A percentile compares a stretch with the other conserved stretches of the same genome.
Conservation (phyloP, 495 filamentous ascomycete species). For the Neurospora sp. region DNA sequence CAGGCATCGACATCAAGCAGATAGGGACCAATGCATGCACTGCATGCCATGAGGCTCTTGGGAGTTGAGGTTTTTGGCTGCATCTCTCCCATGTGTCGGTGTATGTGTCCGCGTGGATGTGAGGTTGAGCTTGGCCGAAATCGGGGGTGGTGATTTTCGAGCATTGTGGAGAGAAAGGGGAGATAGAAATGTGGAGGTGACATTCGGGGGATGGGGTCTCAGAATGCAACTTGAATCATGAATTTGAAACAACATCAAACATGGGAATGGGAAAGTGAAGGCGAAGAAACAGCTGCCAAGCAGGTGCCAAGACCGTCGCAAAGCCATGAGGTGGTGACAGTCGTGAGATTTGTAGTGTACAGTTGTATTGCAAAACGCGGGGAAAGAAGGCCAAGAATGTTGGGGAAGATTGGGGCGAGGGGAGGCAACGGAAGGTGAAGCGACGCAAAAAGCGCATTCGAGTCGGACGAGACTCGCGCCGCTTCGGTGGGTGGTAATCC, state of each 20-base stretch:
- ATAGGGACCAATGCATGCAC: not conserved
- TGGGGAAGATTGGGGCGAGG: not conserved
- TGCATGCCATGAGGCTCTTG: not conserved
- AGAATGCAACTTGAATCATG: not conserved
- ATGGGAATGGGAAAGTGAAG: not conserved
- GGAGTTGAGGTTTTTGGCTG: not conserved
- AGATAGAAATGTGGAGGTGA: not conserved
- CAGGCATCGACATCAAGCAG: not conserved
- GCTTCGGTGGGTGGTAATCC: not conserved
- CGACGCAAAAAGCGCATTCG: not conserved
- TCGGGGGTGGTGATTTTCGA: not conserved
- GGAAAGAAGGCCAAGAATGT: not conserved
- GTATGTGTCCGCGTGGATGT: not conserved
- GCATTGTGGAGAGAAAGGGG: not conserved
- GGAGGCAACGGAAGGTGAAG: not conserved
- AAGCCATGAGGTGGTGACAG: not conserved
- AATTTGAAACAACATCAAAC: not conserved
- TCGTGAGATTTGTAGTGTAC: not conserved
- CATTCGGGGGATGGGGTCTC: not conserved
- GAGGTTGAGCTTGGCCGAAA: not conserved
- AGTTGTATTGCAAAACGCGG: not conserved
- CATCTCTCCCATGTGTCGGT: not conserved
- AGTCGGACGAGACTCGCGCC: not conserved
- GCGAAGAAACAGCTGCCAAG: not conserved
- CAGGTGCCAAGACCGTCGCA: not conserved